Base-by-base conservation (phyloP, 2,329 filamentous ascomycete genomes). In the Exophiala viscosa region DNA sequence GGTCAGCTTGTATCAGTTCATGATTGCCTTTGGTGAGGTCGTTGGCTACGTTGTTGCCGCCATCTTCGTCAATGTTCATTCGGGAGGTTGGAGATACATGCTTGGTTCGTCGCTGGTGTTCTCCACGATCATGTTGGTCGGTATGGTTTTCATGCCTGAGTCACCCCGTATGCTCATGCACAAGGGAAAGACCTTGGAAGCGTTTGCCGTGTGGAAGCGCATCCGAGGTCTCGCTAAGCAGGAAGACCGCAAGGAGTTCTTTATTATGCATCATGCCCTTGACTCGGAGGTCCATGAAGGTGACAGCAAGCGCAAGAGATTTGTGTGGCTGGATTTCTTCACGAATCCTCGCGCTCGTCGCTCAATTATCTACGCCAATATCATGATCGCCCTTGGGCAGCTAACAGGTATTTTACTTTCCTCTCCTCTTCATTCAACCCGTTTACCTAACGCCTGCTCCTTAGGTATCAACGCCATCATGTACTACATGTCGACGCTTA, bases 1-100 rank as follows among this genome's bases (percentile, higher is more conserved):
- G 45, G 86, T 89, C 1, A 87, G 84, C 0, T 73, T 88, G 0
- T 89, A 88, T 66, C 86, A 89, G 65, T 81, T 88, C 69, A 88
- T 86, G 69, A 89, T 89, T 62, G 86, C 86, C 0, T 75, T 89
- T 0, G 86, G 86, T 23, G 86, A 88, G 61, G 85, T 89, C 2
- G 73, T 89, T 1, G 86, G 86, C 2, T 88, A 88, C 55, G 85
- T 83, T 4, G 79, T 88, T 1, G 85, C 83, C 0, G 86, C 86
- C 42, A 87, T 88, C 51, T 89, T 89, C 68, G 73, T 88, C 56
- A 77, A 74, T n/a, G 83, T 89, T 2, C 69, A 72, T 0, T 39
- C 35, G 3, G 86, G 85, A 13, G 85, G 84, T 71, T 89, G 86
- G 86, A 77, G 86, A 34, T 88, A 82, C 66, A 88, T 89, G 55